A percentile compares a stretch with the other conserved stretches of the same genome.
phyloP scores from a whole-genome alignment of 345 rosid genomes.

The Eucalyptus erythrocorys region DNA sequence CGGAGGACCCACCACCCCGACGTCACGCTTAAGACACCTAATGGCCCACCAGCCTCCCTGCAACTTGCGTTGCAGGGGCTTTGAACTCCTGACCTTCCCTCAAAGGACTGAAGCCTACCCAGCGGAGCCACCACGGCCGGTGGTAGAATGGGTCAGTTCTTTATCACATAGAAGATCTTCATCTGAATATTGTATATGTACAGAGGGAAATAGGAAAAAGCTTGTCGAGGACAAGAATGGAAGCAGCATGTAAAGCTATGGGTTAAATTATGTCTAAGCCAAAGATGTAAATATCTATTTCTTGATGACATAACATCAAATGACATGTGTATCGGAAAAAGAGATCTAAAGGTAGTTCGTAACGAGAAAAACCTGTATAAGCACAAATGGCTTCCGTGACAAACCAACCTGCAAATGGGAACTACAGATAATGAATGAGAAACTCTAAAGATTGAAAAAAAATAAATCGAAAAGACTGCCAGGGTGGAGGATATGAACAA shows the following conservation, averaged over 20 bases:
- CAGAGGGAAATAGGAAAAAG: not conserved
- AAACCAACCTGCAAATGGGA: slow-evolving; percentile 66
- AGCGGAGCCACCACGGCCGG: too few relatives aligned
- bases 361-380: slow-evolving; percentile 64
- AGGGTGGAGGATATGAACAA: not conserved
- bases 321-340: not conserved
- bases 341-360: not conserved
- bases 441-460: not conserved
- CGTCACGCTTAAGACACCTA: too few relatives aligned
- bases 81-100: too few relatives aligned
- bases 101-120: too few relatives aligned
- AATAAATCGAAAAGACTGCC: not conserved
- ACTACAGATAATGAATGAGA: not conserved
- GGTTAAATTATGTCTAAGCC: not conserved
- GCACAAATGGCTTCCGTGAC: slow-evolving; percentile 63
- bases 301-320: not conserved
- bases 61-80: too few relatives aligned
- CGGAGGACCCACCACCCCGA: too few relatives aligned
- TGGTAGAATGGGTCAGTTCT: not conserved
- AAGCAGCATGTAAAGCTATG: not conserved
- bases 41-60: too few relatives aligned
- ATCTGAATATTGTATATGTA: not conserved
- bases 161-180: not conserved
- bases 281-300: not conserved
- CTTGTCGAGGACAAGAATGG: not conserved